Base-by-base conservation (phyloP, 176 grass and related monocot genomes). In the Raddia distichophylla region DNA sequence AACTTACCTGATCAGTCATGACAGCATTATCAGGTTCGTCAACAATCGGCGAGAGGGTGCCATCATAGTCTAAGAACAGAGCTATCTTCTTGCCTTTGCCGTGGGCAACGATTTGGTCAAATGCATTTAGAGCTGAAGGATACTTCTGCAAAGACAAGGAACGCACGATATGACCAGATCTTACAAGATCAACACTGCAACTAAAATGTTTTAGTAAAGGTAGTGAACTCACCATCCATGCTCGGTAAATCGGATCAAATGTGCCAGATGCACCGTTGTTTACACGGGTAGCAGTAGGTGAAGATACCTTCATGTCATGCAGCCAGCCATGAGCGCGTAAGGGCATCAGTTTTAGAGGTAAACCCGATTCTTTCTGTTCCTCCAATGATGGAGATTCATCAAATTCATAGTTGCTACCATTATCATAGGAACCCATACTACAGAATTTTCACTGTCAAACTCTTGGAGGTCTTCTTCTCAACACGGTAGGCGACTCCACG, bases 21-120 rank as follows among this genome's bases (percentile, higher is more conserved):
- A 87, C 12, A 22, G 84, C 89, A 71, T 84, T 67, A 69, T 90
- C 84, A n/a, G 84, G 84, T 27, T 90, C 81, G 46, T 90, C 89
- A 2, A 90, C 80, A 7, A 90, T 90, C 1, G 84, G 88, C 3
- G 88, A 90, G 20, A 90, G 88, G 6, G 88, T 90, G 52, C 88
- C 88, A 15, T 90, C 89, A 7, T 87, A 90, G 59, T 90, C 89
- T 69, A 90, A 63, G 52, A 90, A 90, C 74, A 90, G 52, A 2
- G 64, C 84, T 10, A 86, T 86, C 61, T 90, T 75, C 80, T 90
- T 87, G 20, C 75, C 60, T 80, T 76, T 65, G 3, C 61, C 80
- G 3, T 44, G 57, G 53, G 61, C 47, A 14, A 68, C 35, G 45
- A 92, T 92, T 48, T 80, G 58, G 43, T 89, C 83, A 46, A 92